Evolutionary conservation across 371 early-diverging fungal species (phyloP).

Genomic region (Lichtheimia ornata): DNA sequence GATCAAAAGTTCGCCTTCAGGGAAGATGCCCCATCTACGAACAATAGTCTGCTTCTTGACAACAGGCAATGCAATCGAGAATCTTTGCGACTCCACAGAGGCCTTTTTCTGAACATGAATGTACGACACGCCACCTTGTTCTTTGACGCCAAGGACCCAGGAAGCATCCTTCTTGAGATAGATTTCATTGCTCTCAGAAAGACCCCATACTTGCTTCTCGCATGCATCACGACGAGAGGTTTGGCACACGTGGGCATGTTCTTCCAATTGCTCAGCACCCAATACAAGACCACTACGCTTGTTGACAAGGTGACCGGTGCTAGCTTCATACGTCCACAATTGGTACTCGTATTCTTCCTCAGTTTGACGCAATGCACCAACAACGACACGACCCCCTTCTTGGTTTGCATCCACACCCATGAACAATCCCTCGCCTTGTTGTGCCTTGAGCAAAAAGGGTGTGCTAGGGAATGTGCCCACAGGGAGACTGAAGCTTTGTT

Average conservation of each 20-base stretch:
- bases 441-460: constrained; percentile 39
- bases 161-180: constrained; percentile 37
- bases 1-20: constrained; percentile 36
- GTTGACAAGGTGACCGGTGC: constrained; percentile 40
- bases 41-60: constrained; percentile 24
- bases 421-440: constrained; percentile 22
- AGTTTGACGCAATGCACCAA: constrained; percentile 34
- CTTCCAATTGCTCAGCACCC: constrained; percentile 40
- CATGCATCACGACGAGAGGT: constrained; percentile 23
- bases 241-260: constrained; percentile 46
- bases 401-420: constrained; percentile 31
- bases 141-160: constrained; percentile 54
- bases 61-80: constrained; percentile 43
- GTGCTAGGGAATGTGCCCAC: constrained; percentile 35
- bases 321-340: constrained; percentile 48
- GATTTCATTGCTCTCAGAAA: constrained; percentile 38
- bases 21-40: constrained; percentile 47
- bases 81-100: constrained; percentile 30
- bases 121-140: constrained; percentile 44
- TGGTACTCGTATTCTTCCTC: constrained; percentile 34
- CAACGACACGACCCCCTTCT: constrained; percentile 27
- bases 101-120: constrained; percentile 37
- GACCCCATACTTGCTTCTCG: constrained; percentile 28
- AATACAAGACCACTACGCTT: constrained; percentile 50
- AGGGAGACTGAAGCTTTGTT: neutral